Evolutionary conservation across 2,329 filamentous ascomycete genomes (phyloP), one percentile per base, ranked within the genome.

Genomic region (Xylaria polymorpha): DNA sequence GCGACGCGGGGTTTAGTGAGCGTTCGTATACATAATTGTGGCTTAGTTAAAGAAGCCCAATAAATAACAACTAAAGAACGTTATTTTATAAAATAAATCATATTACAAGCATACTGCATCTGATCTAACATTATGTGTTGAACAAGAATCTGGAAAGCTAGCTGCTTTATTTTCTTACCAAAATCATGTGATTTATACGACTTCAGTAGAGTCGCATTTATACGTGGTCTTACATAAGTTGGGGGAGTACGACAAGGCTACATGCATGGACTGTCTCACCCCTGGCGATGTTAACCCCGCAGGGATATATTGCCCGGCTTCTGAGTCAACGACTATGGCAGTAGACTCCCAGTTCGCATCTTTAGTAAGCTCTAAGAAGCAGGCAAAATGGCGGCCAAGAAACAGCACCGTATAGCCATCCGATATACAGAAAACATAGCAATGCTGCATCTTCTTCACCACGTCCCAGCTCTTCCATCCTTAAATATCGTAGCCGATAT

Each of bases 401-500:
- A 29, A 4, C 55, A 68, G 48, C 18, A 46, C 41, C 48, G 9
- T 48, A n/a, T 46, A 29, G n/a, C 39, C 58, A 66, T 72, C 14
- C 22, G 55, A 35, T 77, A 74, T 60, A 72, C 76, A 1, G 76
- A 79, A 58, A 76, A 68, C 9, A 75, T 78, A 50, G 76, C 77
- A 10, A 64, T 75, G 25, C 64, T 79, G 9, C 48, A 74, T 56
- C 48, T 79, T 12, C 71, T 79, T 10, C 76, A 79, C 64, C 18
- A 58, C n/a, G 63, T 77, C 12, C 76, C 77, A n/a, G 25, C 46
- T 15, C 58, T 60, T 18, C 74, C 74, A 2, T 70, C 69, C 0
- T 63, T 61, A 6, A 77, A 76, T 22, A 46, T 61, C 3, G 57
- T 58, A 4, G 60, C 70, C 2, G 3, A 35, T 10, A 9, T 62